Evolutionary conservation across 1,284 basidiomycete species (phyloP), one percentile per base, ranked within the genome.

Genomic region (Moniliella sp.): DNA sequence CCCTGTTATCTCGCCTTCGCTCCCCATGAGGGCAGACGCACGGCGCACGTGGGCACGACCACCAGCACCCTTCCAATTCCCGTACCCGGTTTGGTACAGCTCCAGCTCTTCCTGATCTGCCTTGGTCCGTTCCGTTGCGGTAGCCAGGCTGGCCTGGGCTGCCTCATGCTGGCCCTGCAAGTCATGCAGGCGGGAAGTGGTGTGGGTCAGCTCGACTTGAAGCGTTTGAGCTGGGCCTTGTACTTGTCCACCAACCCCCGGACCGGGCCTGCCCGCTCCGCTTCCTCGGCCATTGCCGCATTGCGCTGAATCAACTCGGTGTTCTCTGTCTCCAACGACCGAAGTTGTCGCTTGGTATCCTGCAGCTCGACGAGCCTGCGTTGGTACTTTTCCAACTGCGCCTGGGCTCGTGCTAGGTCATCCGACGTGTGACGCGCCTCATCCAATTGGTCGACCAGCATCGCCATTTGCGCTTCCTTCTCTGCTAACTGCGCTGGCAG

Each of bases 321-420:
- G 43, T 94, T 93, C 64, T 93, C 81, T 46, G 77, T 81, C 63
- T 93, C 84, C 14, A 93, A 23, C 43, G 78, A 80, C 34, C 82
- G 82, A 51, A 91, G 69, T 46, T 77, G 74, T 40, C 82, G 72
- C 15, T 81, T 73, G 25, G 88, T 67, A 47, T 86, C 80, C 2
- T 79, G 80, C 3, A 76, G 74, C 57, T 93, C 88, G 49, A 94
- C 88, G 3, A 94, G 69, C 64, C 94, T 94, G 69, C 83, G 88
- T 67, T 88, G 88, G 65, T 93, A 91, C 62, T 94, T 97, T 62
- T 94, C 84, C 69, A 93, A 82, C 18, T 88, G 84, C 50, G 88
- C 88, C 61, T 94, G 88, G 4, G 76, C 78, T 66, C 88, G 93
- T 51, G 81, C 76, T 18, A 84, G 65, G 41, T 75, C 78, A 48